Conservation (phyloP, 169 alveolate species). For the Eimeria sp. region DNA sequence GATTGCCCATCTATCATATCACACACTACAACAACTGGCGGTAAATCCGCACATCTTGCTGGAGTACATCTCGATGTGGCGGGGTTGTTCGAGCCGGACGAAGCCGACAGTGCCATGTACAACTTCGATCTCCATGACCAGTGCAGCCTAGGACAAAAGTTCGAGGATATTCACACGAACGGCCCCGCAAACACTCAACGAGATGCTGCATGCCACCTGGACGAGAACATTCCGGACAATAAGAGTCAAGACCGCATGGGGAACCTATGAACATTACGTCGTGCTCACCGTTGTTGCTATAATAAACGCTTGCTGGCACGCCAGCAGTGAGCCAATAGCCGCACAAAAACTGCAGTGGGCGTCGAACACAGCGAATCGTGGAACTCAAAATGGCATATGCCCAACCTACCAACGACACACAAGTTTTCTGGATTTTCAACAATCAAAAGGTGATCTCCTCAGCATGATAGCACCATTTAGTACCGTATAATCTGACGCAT, state of each 20-base stretch:
- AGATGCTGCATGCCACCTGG: neutral
- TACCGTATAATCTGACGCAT: neutral
- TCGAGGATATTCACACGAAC: neutral
- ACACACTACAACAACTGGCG: conserved; percentile 6
- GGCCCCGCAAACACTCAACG: neutral
- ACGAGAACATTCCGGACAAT: conserved; percentile 26
- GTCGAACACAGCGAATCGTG: neutral
- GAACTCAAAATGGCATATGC: neutral
- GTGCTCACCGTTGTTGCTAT: neutral
- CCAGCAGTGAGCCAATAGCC: neutral
- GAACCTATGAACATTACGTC: neutral
- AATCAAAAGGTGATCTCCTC: neutral
- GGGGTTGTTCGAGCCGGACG: conserved; percentile 47
- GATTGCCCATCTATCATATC: conserved; percentile 42
- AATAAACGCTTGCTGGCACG: neutral
- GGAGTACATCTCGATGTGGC: conserved; percentile 59
- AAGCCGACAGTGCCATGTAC: conserved; percentile 28
- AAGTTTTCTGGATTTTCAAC: neutral
- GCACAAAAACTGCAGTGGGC: neutral
- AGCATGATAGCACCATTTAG: neutral
- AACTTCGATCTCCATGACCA: conserved; percentile 45
- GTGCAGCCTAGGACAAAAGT: neutral
- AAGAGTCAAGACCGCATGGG: neutral
- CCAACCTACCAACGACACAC: neutral
- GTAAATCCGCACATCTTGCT: neutral